Base-by-base conservation (phyloP, 2,329 filamentous ascomycete genomes). In the Furcasterigmium sp. region DNA sequence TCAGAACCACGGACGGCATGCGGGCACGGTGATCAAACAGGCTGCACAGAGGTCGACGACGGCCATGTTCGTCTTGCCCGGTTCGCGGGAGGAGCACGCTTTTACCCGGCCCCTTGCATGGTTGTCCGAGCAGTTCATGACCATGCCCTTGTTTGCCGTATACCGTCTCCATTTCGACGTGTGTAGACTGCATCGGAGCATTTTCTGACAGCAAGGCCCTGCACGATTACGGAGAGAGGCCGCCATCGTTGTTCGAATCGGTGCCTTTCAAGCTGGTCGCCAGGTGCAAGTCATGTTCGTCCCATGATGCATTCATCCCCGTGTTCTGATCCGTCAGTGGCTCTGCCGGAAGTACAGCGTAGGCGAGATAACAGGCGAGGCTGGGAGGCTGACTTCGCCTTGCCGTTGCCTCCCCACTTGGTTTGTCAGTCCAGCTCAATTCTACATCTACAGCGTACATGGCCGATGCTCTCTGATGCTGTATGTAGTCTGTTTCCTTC, bases 21-120 rank as follows among this genome's bases (percentile, higher is more conserved):
- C 43, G 43, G 39, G 32, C 30, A 41, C 29, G 47, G 41, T 45
- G 45, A 51, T 51, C 49, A 51, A 50, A 51, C 49, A 44, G 43
- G n/a, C n/a, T n/a, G n/a, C n/a, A n/a, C n/a, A n/a, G n/a, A 26
- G 7, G 23, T 7, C 23, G 7, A 26, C 11, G 23, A 26, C 23
- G 11, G 23, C 23, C 23, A 26, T 11, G 7, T 26, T 7, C 23
- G 23, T 14, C 29, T 32, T 13, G 29, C 29, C 29, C n/a, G 29
- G 29, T 14, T 32, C 11, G 29, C 29, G 29, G 29, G n/a, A 26
- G 23, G 23, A 11, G 23, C 23, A 26, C 23, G 23, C n/a, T 13
- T 35, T 35, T 35, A 35, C 8, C 32, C 32, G 32, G 32, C 17
- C 29, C 29, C 29, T 32, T 32, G 29, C 29, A 32, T 32, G 29